These are phyloP conservation scores for Nitzschia sp. DNA, from an alignment of 108 stramenopile species.

Conservation along the genomic window DNA sequence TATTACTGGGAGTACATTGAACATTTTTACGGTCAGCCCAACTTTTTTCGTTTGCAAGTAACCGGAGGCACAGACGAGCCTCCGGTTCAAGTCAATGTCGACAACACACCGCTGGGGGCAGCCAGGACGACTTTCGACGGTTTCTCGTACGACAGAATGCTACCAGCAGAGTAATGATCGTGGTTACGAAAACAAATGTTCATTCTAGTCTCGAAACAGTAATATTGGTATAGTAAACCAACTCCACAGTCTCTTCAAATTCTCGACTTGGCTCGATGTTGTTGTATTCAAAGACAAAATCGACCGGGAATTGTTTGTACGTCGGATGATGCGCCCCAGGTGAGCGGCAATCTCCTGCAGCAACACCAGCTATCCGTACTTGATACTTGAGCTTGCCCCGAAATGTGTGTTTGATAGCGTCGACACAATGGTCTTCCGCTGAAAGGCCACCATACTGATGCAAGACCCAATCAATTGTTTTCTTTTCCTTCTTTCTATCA, in stretches of 20 bases:
- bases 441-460: neutral
- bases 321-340: neutral
- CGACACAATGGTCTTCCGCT: conserved; percentile 11
- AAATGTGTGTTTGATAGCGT: conserved; percentile 12
- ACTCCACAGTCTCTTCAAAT: neutral
- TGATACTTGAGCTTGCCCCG: conserved; percentile 11
- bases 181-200: too few relatives aligned
- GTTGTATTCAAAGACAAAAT: conserved; percentile 11
- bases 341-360: neutral
- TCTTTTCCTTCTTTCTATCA: neutral
- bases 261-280: neutral
- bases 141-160: conserved; percentile 7
- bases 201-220: neutral
- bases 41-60: conserved; percentile 30
- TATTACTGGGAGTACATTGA: conserved; percentile 27
- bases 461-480: conserved; percentile 3
- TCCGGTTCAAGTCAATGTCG: conserved; percentile 24
- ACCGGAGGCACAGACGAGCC: conserved; percentile 39
- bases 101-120: neutral
- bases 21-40: conserved; percentile 13
- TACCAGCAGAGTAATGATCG: too few relatives aligned
- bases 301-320: conserved; percentile 7
- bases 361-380: neutral
- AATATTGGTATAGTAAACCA: conserved; percentile 13
- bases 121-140: neutral